Conservation (phyloP, 2,329 filamentous ascomycete genomes). For the Sordariomycetes sp. region DNA sequence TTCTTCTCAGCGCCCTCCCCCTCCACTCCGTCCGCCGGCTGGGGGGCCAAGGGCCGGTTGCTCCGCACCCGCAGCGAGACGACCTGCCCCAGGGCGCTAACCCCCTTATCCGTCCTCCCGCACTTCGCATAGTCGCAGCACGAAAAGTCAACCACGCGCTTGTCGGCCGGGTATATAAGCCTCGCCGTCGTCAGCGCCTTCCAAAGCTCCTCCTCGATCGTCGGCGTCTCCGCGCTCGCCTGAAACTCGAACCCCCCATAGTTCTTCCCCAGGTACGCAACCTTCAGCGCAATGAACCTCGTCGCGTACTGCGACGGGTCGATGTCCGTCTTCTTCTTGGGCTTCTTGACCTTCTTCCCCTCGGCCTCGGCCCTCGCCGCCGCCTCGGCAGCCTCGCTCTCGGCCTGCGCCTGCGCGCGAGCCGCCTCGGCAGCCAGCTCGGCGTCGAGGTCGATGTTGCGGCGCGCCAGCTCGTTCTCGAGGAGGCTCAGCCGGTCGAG, state of each 20-base stretch:
- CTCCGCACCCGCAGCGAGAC: slow-evolving; percentile 74
- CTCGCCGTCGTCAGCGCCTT: slow-evolving; percentile 73
- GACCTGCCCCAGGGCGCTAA: slow-evolving; percentile 95
- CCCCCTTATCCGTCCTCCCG: slow-evolving; percentile 81
- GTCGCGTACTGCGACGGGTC: slow-evolving; percentile 74
- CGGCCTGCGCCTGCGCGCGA: slow-evolving; percentile 1
- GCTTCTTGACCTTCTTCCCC: slow-evolving; percentile 18
- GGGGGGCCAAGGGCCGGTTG: slow-evolving; percentile 45
- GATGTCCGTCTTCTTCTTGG: slow-evolving; percentile 32
- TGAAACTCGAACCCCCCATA: slow-evolving; percentile 94
- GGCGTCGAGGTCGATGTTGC: slow-evolving; percentile 4
- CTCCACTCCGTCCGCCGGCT: slow-evolving; percentile 10
- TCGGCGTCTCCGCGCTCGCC: slow-evolving; percentile 55
- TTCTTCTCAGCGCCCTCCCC: slow-evolving; percentile 9
- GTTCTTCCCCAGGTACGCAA: slow-evolving; percentile 80
- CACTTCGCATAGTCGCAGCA: slow-evolving; percentile 90
- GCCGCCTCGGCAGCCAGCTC: slow-evolving; percentile 6
- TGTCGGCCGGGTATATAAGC: slow-evolving; percentile 61
- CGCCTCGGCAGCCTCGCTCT: slow-evolving; percentile 1
- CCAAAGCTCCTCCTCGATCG: slow-evolving; percentile 89
- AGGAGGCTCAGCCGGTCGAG: slow-evolving; percentile 54
- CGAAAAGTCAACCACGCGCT: slow-evolving; percentile 59
- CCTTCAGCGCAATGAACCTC: slow-evolving; percentile 77
- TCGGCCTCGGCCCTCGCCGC: slow-evolving; percentile 1
- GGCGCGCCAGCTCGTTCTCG: slow-evolving; percentile 48